Evolutionary conservation across 768 basidiomycete species (phyloP), one percentile per base, ranked within the genome.

Genomic region (Boletus rubescentipes): DNA sequence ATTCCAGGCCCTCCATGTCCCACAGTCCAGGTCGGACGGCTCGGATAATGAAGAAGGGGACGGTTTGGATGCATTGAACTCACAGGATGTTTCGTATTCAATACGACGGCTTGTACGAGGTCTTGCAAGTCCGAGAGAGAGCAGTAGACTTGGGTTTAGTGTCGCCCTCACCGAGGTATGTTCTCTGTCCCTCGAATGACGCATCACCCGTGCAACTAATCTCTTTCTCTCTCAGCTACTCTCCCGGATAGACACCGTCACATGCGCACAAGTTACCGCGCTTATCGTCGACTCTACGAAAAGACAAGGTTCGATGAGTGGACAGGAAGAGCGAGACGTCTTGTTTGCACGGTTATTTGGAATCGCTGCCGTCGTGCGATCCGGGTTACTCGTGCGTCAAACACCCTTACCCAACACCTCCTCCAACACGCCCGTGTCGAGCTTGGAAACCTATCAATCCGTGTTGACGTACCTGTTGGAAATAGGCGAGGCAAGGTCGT

Each of bases 341-440:
- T 78, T 93, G 46, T 98, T 99, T 67, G 94, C 93, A 10, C 85
- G 92, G 26, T 77, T 99, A 11, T 97, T 98, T 68, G 96, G 96
- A 16, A 75, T 97, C 53, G 86, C 86, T 16, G 79, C 93, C 15
- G 76, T 98, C 62, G 81, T 96, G 49, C 87, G 90, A 54, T 98
- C 96, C 3, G 86, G 90, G 21, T 77, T 95, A 43, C 77, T 95
- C 49, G 82, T 88, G 36, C 84, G 87, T 48, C 73, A 77, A 26
- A 79, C 68, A 6, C 78, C 85, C 3, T 70, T 87, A 7, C 75
- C 77, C 10, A 73, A 75, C 20, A 80, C 83, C 36, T 75, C 79
- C 9, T 79, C 83, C 21, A 73, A 77, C 7, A 74, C 80, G 3
- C 62, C 79, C 3, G 75, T 79, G 2, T 85, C 90, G 3, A 82